A percentile compares a stretch with the other conserved stretches of the same genome.
Evolutionary conservation across 2,329 filamentous ascomycete genomes (phyloP).

Genomic region (Amesomyces nigricolor): DNA sequence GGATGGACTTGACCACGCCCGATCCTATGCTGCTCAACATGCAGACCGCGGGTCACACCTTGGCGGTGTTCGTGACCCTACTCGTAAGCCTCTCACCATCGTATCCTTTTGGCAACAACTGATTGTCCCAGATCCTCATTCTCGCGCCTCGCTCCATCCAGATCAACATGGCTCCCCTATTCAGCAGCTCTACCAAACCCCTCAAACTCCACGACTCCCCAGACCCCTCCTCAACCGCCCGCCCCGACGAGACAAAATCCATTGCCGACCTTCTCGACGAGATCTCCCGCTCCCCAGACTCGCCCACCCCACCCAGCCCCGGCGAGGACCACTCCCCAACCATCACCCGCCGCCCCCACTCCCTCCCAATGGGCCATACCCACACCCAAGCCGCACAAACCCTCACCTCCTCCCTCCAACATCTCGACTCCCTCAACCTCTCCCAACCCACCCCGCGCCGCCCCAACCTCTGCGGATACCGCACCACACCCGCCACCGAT

Average conservation of each 20-base stretch:
- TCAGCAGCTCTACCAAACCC: constrained; percentile 30
- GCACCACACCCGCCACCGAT: constrained; percentile 34
- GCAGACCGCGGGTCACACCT: constrained; percentile 48
- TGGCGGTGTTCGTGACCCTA: constrained; percentile 47
- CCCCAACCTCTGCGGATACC: constrained; percentile 12
- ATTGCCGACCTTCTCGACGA: constrained; percentile 46
- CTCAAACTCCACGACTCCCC: constrained; percentile 20
- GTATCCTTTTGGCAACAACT: constrained; percentile 23
- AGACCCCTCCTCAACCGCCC: constrained; percentile 11
- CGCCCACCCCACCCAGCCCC: constrained; percentile 15
- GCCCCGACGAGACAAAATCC: constrained; percentile 34
- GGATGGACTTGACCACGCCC: constrained; percentile 37
- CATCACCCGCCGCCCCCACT: constrained; percentile 3
- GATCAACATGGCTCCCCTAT: constrained; percentile 54
- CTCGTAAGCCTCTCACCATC: constrained; percentile 41
- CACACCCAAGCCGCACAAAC: constrained; percentile 16
- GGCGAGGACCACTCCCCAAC: constrained; percentile 8
- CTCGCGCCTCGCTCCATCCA: constrained; percentile 43
- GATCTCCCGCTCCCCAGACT: constrained; percentile 32
- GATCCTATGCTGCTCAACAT: constrained; percentile 36
- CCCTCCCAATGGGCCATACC: constrained; percentile 15
- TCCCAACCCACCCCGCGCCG: constrained; percentile 6
- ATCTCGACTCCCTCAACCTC: constrained; percentile 16
- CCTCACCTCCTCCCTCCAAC: constrained; percentile 11
- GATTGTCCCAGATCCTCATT: constrained; percentile 38